A percentile compares a stretch with the other conserved stretches of the same genome.
These are phyloP conservation scores for Sarocladium strictum DNA, from an alignment of 2,329 filamentous ascomycete genomes.

Conservation along the genomic window DNA sequence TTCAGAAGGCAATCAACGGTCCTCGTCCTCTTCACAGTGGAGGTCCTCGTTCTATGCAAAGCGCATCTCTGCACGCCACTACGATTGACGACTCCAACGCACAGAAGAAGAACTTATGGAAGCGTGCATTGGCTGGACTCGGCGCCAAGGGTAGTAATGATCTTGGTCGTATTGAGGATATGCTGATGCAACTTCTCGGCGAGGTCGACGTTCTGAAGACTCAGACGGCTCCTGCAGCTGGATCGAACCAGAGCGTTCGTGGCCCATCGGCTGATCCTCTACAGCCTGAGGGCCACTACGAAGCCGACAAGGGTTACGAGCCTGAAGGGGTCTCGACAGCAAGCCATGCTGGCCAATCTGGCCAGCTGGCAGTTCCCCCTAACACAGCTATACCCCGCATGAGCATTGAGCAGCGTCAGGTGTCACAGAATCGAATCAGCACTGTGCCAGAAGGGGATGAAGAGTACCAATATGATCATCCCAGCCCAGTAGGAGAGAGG, in stretches of 20 bases:
- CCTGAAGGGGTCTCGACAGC: constrained; percentile 71
- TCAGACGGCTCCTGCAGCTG: constrained; percentile 39
- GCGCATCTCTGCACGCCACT: constrained; percentile 47
- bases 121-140: constrained; percentile 84
- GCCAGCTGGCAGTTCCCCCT: constrained; percentile 60
- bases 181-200: constrained; percentile 84
- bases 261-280: constrained; percentile 63
- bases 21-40: constrained; percentile 75
- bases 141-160: constrained; percentile 85
- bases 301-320: constrained; percentile 72
- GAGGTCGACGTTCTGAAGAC: constrained; percentile 83
- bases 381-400: constrained; percentile 15
- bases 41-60: constrained; percentile 53
- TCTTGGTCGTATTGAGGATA: constrained; percentile 79
- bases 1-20: constrained; percentile 75
- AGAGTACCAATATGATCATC: constrained; percentile 54
- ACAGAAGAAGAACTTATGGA: constrained; percentile 93
- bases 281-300: constrained; percentile 55
- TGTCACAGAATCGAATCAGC: constrained; percentile 77
- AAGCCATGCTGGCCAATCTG: constrained; percentile 68
- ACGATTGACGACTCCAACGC: constrained; percentile 51
- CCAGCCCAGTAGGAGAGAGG: constrained; percentile 32
- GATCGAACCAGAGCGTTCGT: constrained; percentile 36
- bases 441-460: constrained; percentile 83
- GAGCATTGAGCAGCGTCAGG: constrained; percentile 41